Conservation (phyloP, 139 green algal genomes). For the Tetratostichococcus sp. region DNA sequence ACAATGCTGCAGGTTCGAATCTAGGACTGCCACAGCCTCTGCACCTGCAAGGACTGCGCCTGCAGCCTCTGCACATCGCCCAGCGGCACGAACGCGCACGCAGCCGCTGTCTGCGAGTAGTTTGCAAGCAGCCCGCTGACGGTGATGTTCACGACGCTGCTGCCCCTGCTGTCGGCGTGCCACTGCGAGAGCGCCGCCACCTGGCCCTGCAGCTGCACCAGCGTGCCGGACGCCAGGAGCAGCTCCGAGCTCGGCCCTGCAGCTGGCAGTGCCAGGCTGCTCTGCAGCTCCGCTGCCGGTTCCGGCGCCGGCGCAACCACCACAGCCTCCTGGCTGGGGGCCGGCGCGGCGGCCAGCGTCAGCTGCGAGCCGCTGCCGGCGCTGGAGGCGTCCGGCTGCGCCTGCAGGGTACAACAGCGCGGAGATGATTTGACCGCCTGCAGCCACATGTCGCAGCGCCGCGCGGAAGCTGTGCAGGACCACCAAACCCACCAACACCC, state of each 20-base stretch:
- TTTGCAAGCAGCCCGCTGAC: neutral
- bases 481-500: too few species aligned
- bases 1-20: neutral
- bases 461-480: neutral
- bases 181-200: neutral
- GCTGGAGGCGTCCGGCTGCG: neutral
- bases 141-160: neutral
- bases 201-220: neutral
- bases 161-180: neutral
- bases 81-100: neutral
- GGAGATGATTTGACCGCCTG: too few species aligned
- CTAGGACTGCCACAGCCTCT: neutral
- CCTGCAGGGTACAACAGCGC: neutral
- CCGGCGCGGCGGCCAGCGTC: neutral
- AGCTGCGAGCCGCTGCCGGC: neutral
- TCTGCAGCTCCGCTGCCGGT: too few species aligned
- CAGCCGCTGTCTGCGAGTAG: neutral
- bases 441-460: too few species aligned
- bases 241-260: too few species aligned
- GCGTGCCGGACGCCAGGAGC: neutral
- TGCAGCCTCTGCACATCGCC: neutral
- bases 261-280: too few species aligned
- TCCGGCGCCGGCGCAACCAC: too few species aligned
- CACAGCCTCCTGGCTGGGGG: neutral
- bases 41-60: neutral